phyloP scores from a whole-genome alignment of 2,329 filamentous ascomycete species.

The Fusarium sp. region DNA sequence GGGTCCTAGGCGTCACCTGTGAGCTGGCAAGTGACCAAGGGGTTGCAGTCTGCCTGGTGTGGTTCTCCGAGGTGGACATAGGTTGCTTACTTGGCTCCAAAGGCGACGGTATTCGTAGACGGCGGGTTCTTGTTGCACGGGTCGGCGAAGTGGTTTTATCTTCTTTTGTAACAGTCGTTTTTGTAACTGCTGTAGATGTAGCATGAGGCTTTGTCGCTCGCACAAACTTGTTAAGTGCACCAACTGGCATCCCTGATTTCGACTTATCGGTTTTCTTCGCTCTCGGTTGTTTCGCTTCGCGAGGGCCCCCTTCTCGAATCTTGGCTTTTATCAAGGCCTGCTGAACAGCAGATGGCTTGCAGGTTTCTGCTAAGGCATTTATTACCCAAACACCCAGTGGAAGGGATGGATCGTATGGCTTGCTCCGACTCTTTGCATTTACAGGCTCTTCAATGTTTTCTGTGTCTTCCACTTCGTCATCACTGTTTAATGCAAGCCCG shows the following conservation, averaged over 20 bases:
- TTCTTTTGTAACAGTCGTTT: neutral
- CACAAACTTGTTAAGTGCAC: constrained; percentile 57
- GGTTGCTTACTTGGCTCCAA: constrained; percentile 54
- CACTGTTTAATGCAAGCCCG: constrained; percentile 71
- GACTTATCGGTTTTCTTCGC: constrained; percentile 38
- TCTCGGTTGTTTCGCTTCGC: constrained; percentile 28
- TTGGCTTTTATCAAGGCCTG: constrained; percentile 47
- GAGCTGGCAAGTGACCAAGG: constrained; percentile 58
- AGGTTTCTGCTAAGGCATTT: constrained; percentile 49
- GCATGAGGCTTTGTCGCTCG: constrained; percentile 53
- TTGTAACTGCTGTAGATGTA: constrained; percentile 2
- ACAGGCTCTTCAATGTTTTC: constrained; percentile 33
- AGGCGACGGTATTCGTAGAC: constrained; percentile 43
- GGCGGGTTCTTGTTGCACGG: constrained; percentile 25
- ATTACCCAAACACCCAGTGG: constrained; percentile 59
- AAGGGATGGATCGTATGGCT: constrained; percentile 71
- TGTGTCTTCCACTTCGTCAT: constrained; percentile 70
- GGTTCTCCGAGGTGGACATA: constrained; percentile 40
- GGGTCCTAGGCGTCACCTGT: constrained; percentile 56
- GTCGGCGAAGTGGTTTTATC: constrained; percentile 1
- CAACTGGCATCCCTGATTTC: constrained; percentile 38
- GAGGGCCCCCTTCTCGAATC: constrained; percentile 8
- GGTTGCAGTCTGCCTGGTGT: constrained; percentile 39
- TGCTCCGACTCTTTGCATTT: constrained; percentile 6
- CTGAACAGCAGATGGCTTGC: constrained; percentile 41